Base-by-base conservation (phyloP, 2,329 filamentous ascomycete genomes). In the Pseudopithomyces chartarum region DNA sequence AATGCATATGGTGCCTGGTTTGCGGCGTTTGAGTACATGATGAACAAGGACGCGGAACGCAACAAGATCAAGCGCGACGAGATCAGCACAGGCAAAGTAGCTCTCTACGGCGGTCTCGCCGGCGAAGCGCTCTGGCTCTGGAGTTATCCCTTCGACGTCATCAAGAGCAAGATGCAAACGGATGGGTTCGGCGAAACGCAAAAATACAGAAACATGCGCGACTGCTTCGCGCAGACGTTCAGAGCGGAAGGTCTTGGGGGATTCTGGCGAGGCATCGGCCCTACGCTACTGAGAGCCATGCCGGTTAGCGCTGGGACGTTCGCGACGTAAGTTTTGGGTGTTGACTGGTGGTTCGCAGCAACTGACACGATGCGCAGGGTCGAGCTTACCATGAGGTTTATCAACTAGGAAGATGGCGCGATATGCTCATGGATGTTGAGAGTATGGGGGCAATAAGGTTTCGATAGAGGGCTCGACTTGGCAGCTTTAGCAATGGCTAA, bases 151-250 rank as follows among this genome's bases (percentile, higher is more conserved):
- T 90, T 99, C 63, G 95, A 99, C 78, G 94, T 99, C 26, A 80
- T 99, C 79, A 99, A 99, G 90, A 97, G 92, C 79, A 98, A 97
- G 86, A 97, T 98, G 94, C 95, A 99, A 85, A 97, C 90, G 56
- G 95, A 99, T 79, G 93, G 91, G 0, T 95, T 97, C 73, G 92
- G 91, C 2, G 76, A 75, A 47, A 79, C 84, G 61, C 87, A 88
- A 81, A 84, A 84, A 73, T 99, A 90, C 79, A 85, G 81, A 74
- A 88, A 82, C 54, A 97, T 97, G 94, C 85, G 89, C 50, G 90
- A 96, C 78, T 96, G 91, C 80, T 96, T 98, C 77, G 84, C 82
- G 57, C 87, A 96, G 82, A 96, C 90, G 1, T 96, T 85, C 81
- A 84, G 84, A 58, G 82, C 79, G 6, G 92, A 96, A 78, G 95